Evolutionary conservation across 345 rosid genomes (phyloP).

Genomic region (Iberis pinnata): DNA sequence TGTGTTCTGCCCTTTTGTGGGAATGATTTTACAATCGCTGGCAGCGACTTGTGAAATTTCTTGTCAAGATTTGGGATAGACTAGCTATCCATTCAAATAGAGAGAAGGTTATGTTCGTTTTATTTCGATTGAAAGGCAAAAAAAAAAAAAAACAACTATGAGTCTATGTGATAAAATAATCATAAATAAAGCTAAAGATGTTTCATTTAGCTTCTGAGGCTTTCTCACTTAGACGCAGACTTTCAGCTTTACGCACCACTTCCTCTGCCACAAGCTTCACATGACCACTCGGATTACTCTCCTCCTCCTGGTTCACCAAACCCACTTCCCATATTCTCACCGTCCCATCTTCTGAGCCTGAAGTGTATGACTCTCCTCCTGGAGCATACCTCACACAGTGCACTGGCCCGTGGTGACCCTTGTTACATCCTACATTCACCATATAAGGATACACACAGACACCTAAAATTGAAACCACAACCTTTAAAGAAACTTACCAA

Average conservation of each 20-base stretch:
- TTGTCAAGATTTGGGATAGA: too few species aligned
- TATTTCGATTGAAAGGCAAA: background rate
- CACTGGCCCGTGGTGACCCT: constrained; percentile 99
- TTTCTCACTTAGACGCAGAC: constrained; percentile 35
- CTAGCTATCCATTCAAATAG: too few species aligned
- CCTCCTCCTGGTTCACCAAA: constrained; percentile 26
- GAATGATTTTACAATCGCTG: too few species aligned
- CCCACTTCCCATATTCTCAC: constrained; percentile 55
- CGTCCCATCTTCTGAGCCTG: constrained; percentile 97
- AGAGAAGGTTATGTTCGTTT: too few species aligned
- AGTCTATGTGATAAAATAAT: constrained; percentile 9
- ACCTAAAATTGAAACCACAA: background rate
- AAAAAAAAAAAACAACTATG: constrained; percentile 9
- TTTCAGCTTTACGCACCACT: constrained; percentile 41
- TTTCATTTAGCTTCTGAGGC: constrained; percentile 24
- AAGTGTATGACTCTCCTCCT: constrained; percentile 90
- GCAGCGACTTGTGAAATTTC: too few species aligned
- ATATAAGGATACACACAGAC: constrained; percentile 10
- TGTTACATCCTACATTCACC: constrained; percentile 72
- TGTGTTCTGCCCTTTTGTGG: too few species aligned
- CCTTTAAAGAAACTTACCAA: constrained; percentile 37
- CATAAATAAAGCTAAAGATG: background rate
- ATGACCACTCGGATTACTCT: constrained; percentile 31
- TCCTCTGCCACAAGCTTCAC: constrained; percentile 43
- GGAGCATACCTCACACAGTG: constrained; percentile 91